Conservation (phyloP, 768 basidiomycete genomes). For the Auricularia sp. region DNA sequence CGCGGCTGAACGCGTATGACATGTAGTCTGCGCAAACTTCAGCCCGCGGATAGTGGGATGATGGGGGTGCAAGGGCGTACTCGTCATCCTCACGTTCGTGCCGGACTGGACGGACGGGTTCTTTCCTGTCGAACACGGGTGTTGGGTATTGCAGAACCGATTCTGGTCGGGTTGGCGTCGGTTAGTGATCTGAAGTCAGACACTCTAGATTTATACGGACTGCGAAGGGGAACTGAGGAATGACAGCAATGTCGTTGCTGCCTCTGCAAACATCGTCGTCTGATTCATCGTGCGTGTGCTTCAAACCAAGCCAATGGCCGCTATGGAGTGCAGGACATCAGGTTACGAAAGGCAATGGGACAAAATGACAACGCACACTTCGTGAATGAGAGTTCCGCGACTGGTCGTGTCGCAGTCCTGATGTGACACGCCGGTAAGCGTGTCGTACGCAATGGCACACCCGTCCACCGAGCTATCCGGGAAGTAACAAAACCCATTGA, state of each 20-base stretch:
- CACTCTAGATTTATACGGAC: background rate
- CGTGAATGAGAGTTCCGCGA: background rate
- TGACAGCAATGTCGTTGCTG: background rate
- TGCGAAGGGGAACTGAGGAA: background rate
- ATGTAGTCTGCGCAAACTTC: background rate
- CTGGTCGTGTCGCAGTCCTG: background rate
- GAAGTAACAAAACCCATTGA: background rate
- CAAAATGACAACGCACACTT: background rate
- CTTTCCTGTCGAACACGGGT: background rate
- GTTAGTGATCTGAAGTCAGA: background rate
- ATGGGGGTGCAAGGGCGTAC: background rate
- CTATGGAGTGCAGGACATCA: background rate
- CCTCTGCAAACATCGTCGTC: background rate
- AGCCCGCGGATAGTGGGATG: background rate
- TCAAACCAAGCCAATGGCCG: background rate
- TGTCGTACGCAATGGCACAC: background rate
- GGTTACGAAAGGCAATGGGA: background rate
- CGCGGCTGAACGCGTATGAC: background rate
- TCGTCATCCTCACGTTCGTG: background rate
- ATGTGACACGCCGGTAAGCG: background rate
- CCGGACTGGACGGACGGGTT: background rate
- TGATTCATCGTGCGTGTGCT: background rate
- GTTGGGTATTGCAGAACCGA: background rate
- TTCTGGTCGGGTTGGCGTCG: background rate
- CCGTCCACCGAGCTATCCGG: background rate